Conservation (phyloP, 1,139 yeast species). For the Hansenula sp. region DNA sequence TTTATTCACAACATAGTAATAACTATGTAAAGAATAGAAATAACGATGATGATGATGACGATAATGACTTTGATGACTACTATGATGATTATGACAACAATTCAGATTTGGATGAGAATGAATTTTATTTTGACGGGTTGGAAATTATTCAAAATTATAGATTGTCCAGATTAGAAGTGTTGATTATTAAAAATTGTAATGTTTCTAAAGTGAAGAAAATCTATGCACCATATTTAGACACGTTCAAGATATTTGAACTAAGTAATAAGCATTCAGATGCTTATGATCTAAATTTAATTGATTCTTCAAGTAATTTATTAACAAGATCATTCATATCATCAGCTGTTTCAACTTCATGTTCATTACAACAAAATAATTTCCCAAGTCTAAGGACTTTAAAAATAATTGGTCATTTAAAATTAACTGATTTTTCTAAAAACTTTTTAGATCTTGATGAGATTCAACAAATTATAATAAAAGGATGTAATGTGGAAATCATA, state of each 20-base stretch:
- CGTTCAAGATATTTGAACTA: slow-evolving; percentile 13
- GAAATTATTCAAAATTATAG: slow-evolving; percentile 18
- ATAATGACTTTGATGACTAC: slow-evolving; percentile 8
- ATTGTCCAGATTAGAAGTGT: slow-evolving; percentile 8
- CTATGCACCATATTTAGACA: slow-evolving; percentile 9
- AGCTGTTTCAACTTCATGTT: slow-evolving; percentile 3
- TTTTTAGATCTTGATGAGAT: slow-evolving; percentile 3
- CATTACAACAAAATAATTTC: slow-evolving; percentile 5
- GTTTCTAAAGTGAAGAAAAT: slow-evolving; percentile 14
- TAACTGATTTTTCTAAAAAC: slow-evolving; percentile 7
- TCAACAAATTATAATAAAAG: slow-evolving; percentile 9
- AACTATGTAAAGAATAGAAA: slow-evolving; percentile 8
- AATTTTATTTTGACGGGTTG: slow-evolving; percentile 21
- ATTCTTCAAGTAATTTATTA: slow-evolving; percentile 1
- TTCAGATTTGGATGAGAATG: slow-evolving; percentile 22
- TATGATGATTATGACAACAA: slow-evolving; percentile 21
- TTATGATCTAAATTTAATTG: slow-evolving; percentile 11
- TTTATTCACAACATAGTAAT: slow-evolving; percentile 17
- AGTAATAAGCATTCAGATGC: slow-evolving; percentile 14
- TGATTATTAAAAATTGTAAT: slow-evolving; percentile 18
- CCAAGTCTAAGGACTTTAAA: slow-evolving; percentile 7
- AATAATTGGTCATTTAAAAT: slow-evolving; percentile 11
- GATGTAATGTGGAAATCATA: slow-evolving; percentile 13
- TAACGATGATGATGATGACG: slow-evolving; percentile 1
- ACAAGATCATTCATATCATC: slow-evolving; percentile 1